A percentile compares a stretch with the other conserved stretches of the same genome.
Evolutionary conservation across 1,284 basidiomycete genomes (phyloP).

Genomic region (Fomitopsis palustris): DNA sequence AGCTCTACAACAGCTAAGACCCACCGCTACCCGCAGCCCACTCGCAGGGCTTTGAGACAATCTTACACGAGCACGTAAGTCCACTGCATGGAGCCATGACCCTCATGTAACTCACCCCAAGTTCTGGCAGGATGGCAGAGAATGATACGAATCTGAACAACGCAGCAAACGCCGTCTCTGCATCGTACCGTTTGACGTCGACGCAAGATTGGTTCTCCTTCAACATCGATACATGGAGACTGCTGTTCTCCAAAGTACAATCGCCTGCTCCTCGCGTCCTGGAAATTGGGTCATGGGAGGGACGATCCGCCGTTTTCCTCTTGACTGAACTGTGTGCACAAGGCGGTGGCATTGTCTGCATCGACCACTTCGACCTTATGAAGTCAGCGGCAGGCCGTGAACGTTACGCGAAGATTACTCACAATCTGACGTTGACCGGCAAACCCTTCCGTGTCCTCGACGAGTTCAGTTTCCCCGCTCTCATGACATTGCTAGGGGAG

Average conservation of each 20-base stretch:
- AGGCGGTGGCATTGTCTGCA: slow-evolving; percentile 44
- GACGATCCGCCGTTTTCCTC: slow-evolving; percentile 54
- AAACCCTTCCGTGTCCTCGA: slow-evolving; percentile 42
- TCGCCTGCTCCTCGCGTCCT: slow-evolving; percentile 41
- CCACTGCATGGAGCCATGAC: neutral
- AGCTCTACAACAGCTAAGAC: neutral
- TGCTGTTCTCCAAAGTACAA: slow-evolving; percentile 35
- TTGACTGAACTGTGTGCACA: slow-evolving; percentile 42
- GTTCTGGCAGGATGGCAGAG: neutral
- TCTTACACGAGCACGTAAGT: neutral
- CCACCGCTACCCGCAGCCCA: neutral
- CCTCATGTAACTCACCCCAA: neutral
- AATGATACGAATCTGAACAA: neutral
- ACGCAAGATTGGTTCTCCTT: slow-evolving; percentile 57
- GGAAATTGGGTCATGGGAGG: slow-evolving; percentile 65
- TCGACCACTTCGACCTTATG: slow-evolving; percentile 59
- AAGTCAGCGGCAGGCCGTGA: slow-evolving; percentile 44
- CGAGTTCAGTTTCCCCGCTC: slow-evolving; percentile 51
- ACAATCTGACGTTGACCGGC: slow-evolving; percentile 45
- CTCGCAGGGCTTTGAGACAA: no score
- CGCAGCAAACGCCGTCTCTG: neutral
- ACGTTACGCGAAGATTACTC: slow-evolving; percentile 39
- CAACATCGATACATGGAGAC: slow-evolving; percentile 40
- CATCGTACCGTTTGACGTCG: slow-evolving; percentile 37
- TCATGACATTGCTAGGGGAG: slow-evolving; percentile 46